Conservation (phyloP, 2,329 filamentous ascomycete genomes). For the Fusarium vanettenii region DNA sequence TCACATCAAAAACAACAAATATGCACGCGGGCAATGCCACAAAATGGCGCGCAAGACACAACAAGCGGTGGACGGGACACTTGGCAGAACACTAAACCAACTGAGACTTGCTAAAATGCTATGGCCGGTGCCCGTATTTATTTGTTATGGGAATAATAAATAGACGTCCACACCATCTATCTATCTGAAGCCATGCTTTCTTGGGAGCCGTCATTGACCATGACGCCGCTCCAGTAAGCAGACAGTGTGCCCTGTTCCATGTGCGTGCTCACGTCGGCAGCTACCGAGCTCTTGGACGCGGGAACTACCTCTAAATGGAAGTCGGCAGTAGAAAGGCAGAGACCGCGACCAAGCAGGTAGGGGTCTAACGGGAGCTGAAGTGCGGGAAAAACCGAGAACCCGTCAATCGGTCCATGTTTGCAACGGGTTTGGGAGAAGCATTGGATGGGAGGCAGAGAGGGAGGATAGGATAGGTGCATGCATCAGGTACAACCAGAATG, state of each 20-base stretch:
- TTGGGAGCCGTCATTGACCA: constrained; percentile 17
- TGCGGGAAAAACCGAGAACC: constrained; percentile 5
- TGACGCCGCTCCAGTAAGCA: constrained; percentile 9
- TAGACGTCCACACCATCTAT: neutral
- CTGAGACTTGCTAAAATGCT: neutral
- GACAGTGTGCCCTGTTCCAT: constrained; percentile 14
- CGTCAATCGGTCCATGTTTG: neutral
- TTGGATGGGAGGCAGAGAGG: neutral
- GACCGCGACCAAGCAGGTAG: neutral
- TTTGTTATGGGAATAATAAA: constrained; percentile 4
- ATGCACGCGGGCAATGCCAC: constrained; percentile 18
- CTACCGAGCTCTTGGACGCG: constrained; percentile 19
- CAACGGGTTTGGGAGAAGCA: constrained; percentile 8
- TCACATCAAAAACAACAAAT: constrained; percentile 29
- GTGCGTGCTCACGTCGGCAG: constrained; percentile 18
- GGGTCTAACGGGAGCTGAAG: neutral
- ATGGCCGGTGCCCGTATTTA: neutral
- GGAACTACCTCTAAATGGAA: neutral
- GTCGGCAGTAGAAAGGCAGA: neutral
- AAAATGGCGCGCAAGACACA: constrained; percentile 22
- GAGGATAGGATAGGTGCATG: neutral
- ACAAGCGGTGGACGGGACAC: constrained; percentile 2
- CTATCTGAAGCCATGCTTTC: neutral
- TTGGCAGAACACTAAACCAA: neutral
- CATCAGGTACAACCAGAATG: neutral